These are phyloP conservation scores for Oryza glaberrima DNA, from an alignment of 176 grass and related monocot species.

Conservation along the genomic window DNA sequence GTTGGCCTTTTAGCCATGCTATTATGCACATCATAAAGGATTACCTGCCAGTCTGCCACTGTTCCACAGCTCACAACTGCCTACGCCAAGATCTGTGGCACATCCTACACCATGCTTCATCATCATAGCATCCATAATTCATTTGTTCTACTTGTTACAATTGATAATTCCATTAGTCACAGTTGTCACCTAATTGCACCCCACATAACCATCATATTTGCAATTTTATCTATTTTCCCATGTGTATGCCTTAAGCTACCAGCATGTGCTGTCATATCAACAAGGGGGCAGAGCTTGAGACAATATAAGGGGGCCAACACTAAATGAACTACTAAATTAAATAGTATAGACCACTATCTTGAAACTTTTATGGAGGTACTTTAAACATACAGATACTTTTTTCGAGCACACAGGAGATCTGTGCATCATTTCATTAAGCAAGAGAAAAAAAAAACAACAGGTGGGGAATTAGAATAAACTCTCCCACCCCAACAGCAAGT, in stretches of 20 bases:
- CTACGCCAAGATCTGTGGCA: not conserved
- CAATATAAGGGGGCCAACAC: not conserved
- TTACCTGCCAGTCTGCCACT: not conserved
- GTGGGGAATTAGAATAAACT: too few relatives aligned
- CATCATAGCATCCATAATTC: not conserved
- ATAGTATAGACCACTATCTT: not conserved
- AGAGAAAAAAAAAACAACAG: too few relatives aligned
- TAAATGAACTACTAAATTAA: not conserved
- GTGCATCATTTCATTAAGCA: too few relatives aligned
- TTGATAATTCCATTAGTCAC: conserved; percentile 7
- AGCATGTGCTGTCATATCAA: not conserved
- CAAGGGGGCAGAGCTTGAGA: not conserved
- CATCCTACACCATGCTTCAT: conserved; percentile 10
- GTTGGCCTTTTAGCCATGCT: not conserved
- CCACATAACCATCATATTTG: not conserved
- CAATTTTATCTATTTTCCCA: not conserved
- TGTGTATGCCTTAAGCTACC: not conserved
- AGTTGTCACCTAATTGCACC: not conserved
- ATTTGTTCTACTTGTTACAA: conserved; percentile 2
- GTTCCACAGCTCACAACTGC: not conserved
- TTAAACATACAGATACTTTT: too few relatives aligned
- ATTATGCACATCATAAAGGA: not conserved
- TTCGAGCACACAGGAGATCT: too few relatives aligned
- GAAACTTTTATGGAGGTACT: not conserved
- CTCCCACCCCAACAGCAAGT: too few relatives aligned